A percentile compares a stretch with the other conserved stretches of the same genome.
These are phyloP conservation scores for Blepharisma undulans DNA, from an alignment of 169 alveolate species.

Conservation along the genomic window DNA sequence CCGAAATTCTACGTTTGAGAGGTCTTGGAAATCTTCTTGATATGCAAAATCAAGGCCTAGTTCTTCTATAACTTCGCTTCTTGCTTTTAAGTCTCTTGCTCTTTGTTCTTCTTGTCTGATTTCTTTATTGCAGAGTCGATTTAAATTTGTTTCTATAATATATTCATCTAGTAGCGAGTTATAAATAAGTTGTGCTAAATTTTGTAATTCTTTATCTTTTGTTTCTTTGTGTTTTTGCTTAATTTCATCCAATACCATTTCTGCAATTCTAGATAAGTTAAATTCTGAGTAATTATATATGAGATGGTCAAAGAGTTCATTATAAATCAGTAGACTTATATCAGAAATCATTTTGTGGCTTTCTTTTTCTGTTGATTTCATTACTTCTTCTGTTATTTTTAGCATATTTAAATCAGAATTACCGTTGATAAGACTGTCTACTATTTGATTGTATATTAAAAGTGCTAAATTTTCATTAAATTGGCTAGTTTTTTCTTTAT, in stretches of 20 bases:
- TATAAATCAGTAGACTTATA: background rate
- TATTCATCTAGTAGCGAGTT: background rate
- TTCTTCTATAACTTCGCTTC: conserved; percentile 17
- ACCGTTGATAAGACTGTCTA: background rate
- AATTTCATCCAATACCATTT: background rate
- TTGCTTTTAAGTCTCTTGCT: background rate
- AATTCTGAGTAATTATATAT: background rate
- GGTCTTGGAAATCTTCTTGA: background rate
- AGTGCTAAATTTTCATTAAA: background rate
- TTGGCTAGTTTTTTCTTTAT: background rate
- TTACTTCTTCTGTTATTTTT: background rate
- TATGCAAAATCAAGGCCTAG: background rate
- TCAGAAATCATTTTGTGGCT: background rate
- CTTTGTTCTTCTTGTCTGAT: background rate
- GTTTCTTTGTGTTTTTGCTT: background rate
- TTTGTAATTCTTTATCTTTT: background rate
- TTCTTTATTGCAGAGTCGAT: background rate
- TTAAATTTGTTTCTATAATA: background rate
- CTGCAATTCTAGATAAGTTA: background rate
- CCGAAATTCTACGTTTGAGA: background rate
- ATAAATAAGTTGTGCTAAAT: background rate
- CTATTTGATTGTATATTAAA: background rate
- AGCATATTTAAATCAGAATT: background rate
- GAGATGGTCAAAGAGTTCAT: background rate
- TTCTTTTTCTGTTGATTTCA: background rate